Base-by-base conservation (phyloP, 2,329 filamentous ascomycete species). In the Albifimbria verrucaria region DNA sequence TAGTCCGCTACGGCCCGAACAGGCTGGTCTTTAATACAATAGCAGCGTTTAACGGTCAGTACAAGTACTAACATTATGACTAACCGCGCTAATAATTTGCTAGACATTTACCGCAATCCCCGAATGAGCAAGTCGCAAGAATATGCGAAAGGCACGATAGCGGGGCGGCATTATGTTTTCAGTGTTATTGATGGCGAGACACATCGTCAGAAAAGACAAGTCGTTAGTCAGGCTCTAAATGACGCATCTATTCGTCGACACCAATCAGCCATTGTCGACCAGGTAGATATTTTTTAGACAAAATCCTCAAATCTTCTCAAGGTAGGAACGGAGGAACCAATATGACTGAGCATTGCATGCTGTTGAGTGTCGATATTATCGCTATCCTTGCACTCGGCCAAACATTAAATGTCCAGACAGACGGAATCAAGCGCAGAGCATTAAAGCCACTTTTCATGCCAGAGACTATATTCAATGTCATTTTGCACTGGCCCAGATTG, bases 361-460 rank as follows among this genome's bases (percentile, higher is more conserved):
- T 12, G 3, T 32, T 51, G 18, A 49, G 48, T 10, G 32, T 28
- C 23, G 52, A 54, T 26, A 36, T 54, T 20, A 44, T 51, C 23
- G 44, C 43, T 11, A 23, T 39, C 3, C 44, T 54, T 12, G 52
- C 49, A 12, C 49, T 54, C 24, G 52, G 52, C 4, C 52, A 22
- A 20, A 32, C 49, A n/a, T 41, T 54, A 28, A 48, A 44, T 3
- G 43, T 39, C 5, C 52, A 54, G 52, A 51, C 42, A n/a, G 52
- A 54, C 18, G 11, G 12, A 20, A 23, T 10, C 12, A 32, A 32
- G 11, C 50, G 50, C 4, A 46, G 46, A 17, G 12, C 47, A 22
- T 24, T 26, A 7, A 7, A 26, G 26, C n/a, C 41, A n/a, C 15
- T 46, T 10, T 36, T 26, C 2, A 4, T 46, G 12, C 42, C 42